These are phyloP conservation scores for Zymoseptoria tritici DNA, from an alignment of 2,329 filamentous ascomycete genomes.

Conservation along the genomic window DNA sequence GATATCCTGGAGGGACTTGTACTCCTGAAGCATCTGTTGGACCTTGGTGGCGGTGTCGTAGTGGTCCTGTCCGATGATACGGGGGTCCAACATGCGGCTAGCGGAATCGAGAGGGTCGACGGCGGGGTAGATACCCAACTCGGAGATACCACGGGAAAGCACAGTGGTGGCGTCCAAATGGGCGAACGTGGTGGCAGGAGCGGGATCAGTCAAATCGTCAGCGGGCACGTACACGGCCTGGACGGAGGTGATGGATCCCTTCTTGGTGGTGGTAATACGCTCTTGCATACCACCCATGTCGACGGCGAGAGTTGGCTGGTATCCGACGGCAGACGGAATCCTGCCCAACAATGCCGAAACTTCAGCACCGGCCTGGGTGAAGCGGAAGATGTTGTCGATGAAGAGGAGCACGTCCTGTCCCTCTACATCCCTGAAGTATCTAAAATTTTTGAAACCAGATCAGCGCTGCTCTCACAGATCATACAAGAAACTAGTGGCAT, in stretches of 20 bases:
- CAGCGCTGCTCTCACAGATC: neutral
- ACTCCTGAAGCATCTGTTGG: slow-evolving; percentile 99
- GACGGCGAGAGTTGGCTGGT: slow-evolving; percentile 96
- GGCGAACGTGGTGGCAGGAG: slow-evolving; percentile 97
- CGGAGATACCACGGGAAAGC: slow-evolving; percentile 99
- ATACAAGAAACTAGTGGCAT: slow-evolving; percentile 51
- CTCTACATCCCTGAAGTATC: slow-evolving; percentile 51
- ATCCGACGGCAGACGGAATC: slow-evolving; percentile 99
- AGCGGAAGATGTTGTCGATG: slow-evolving; percentile 99
- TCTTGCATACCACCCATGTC: slow-evolving; percentile 99
- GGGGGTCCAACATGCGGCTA: slow-evolving; percentile 98
- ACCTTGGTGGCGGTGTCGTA: slow-evolving; percentile 91
- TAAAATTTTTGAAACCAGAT: neutral
- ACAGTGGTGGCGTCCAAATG: slow-evolving; percentile 99
- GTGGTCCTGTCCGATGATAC: slow-evolving; percentile 96
- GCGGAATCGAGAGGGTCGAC: slow-evolving; percentile 99
- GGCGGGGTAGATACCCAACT: slow-evolving; percentile 99
- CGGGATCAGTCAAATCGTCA: slow-evolving; percentile 99
- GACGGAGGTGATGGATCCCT: slow-evolving; percentile 99
- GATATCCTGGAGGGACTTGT: slow-evolving; percentile 99
- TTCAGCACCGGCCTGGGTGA: slow-evolving; percentile 99
- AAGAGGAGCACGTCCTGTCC: slow-evolving; percentile 98
- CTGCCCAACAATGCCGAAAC: slow-evolving; percentile 98
- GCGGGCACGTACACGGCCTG: slow-evolving; percentile 99
- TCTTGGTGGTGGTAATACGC: slow-evolving; percentile 98